Evolutionary conservation across 2,329 filamentous ascomycete genomes (phyloP).

Genomic region (Monosporascus sp.): DNA sequence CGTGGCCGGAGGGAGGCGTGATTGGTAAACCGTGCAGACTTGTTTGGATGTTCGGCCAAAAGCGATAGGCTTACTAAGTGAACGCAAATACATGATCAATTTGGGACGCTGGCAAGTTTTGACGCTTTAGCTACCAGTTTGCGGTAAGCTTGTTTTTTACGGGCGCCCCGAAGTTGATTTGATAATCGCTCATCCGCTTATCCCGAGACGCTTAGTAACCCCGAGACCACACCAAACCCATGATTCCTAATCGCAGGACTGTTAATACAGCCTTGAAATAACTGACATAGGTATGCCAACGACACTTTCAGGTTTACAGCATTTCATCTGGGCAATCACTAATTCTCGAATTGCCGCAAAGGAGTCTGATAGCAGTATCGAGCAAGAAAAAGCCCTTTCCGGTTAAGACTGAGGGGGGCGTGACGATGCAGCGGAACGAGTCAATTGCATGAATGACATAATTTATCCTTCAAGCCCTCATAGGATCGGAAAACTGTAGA

Average conservation of each 20-base stretch:
- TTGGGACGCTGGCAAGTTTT: no score
- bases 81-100: neutral
- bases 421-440: no score
- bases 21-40: neutral
- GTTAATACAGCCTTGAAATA: neutral
- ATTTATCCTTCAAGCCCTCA: constrained; percentile 6
- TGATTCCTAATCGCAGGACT: neutral
- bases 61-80: neutral
- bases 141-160: no score
- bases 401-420: no score
- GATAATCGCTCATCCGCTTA: neutral
- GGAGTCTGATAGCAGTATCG: neutral
- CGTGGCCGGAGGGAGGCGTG: neutral
- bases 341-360: neutral
- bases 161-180: no score
- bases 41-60: neutral
- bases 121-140: no score
- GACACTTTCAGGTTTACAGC: neutral
- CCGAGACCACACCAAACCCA: neutral
- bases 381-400: neutral
- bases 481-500: constrained; percentile 17
- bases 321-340: neutral
- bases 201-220: neutral
- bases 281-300: neutral
- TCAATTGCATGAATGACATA: neutral